Evolutionary conservation across 805 yeast species (phyloP).

Genomic region (Myxozyma lipomycoides): DNA sequence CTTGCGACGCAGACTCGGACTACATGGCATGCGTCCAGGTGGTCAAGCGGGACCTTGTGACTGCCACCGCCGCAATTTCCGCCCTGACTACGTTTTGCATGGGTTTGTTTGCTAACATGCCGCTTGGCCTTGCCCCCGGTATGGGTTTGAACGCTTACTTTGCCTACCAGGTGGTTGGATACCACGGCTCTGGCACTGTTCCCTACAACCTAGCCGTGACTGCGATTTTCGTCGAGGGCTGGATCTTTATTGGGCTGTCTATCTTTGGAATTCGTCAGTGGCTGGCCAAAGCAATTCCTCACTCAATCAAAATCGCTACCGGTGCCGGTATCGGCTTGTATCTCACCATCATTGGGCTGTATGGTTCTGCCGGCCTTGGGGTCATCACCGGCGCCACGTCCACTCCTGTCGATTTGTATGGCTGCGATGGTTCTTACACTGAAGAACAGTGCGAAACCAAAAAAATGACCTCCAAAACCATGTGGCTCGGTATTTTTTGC

Average conservation of each 20-base stretch:
- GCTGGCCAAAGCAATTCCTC: conserved; percentile 30
- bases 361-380: conserved; percentile 29
- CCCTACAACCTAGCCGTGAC: conserved; percentile 28
- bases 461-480: conserved; percentile 22
- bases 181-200: conserved; percentile 28
- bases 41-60: conserved; percentile 27
- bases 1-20: conserved; percentile 23
- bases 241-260: conserved; percentile 28
- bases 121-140: conserved; percentile 31
- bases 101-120: conserved; percentile 31
- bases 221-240: conserved; percentile 31
- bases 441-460: conserved; percentile 21
- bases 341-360: conserved; percentile 28
- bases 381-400: conserved; percentile 25
- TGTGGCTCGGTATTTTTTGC: conserved; percentile 30
- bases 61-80: conserved; percentile 30
- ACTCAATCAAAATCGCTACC: conserved; percentile 27
- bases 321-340: conserved; percentile 31
- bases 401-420: conserved; percentile 29
- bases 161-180: conserved; percentile 31
- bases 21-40: conserved; percentile 23
- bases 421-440: conserved; percentile 26
- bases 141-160: conserved; percentile 31
- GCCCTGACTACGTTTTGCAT: conserved; percentile 28
- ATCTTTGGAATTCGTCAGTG: conserved; percentile 30